These are phyloP conservation scores for Tetradesmus lagerheimii DNA, from an alignment of 139 green algal genomes.

Conservation along the genomic window DNA sequence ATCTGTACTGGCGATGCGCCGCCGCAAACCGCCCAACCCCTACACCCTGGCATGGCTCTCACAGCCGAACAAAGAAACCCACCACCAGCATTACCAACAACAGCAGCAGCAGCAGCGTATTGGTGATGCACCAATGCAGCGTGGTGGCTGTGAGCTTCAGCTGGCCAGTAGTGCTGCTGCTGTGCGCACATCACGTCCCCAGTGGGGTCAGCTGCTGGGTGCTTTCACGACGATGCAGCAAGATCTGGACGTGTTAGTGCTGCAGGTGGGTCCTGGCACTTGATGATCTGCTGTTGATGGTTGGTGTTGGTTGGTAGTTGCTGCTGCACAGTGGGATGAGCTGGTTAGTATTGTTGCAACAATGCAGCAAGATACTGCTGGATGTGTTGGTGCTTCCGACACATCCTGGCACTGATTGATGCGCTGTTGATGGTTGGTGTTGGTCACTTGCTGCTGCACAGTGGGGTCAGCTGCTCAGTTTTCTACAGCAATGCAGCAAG, in stretches of 20 bases:
- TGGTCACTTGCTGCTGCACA: too few species aligned
- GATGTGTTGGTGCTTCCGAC: too few species aligned
- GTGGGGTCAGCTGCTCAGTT: too few species aligned
- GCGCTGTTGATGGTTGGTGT: too few species aligned
- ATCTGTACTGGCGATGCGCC: background rate
- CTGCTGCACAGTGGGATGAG: background rate
- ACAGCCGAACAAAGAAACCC: background rate
- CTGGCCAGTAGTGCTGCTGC: background rate
- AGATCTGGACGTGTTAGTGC: background rate
- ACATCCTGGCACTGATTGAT: too few species aligned
- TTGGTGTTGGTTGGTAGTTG: background rate
- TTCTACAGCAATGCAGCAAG: too few species aligned
- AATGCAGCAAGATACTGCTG: too few species aligned
- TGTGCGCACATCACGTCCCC: background rate
- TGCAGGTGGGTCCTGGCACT: background rate
- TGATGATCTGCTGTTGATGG: background rate
- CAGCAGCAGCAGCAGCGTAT: slow-evolving; percentile 12
- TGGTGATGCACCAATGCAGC: too few species aligned
- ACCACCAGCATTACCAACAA: background rate
- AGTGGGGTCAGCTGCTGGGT: background rate
- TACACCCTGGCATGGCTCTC: background rate
- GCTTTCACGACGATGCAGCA: background rate
- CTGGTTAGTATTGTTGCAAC: too few species aligned
- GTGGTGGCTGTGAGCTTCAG: background rate
- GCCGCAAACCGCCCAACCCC: background rate